Evolutionary conservation across 1,139 yeast genomes (phyloP).

Genomic region (Sugiyamaella pinicola): DNA sequence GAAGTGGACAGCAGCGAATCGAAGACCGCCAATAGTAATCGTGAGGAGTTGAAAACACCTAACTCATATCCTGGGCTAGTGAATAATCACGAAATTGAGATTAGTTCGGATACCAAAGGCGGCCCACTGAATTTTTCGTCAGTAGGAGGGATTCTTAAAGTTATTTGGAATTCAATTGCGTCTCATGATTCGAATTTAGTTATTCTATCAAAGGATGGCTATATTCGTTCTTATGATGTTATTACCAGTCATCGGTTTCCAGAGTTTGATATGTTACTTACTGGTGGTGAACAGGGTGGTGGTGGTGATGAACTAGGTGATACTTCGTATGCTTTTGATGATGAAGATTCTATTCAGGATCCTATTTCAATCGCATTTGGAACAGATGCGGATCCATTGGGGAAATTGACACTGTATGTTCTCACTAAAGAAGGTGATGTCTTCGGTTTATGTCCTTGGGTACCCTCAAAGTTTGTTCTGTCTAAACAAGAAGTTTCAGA

Average conservation of each 20-base stretch:
- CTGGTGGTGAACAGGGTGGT: conserved; percentile 23
- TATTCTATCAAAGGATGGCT: conserved; percentile 44
- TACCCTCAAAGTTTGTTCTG: conserved; percentile 49
- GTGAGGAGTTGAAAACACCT: background rate
- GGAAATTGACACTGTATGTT: conserved; percentile 51
- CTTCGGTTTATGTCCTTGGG: conserved; percentile 57
- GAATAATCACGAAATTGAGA: background rate
- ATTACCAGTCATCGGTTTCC: conserved; percentile 37
- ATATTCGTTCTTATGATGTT: conserved; percentile 45
- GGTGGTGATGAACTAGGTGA: background rate
- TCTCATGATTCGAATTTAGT: conserved; percentile 47
- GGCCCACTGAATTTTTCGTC: background rate
- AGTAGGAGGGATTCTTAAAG: conserved; percentile 32
- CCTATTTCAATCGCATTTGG: conserved; percentile 54
- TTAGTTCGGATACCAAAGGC: background rate
- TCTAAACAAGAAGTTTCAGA: conserved; percentile 42
- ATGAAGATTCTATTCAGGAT: conserved; percentile 27
- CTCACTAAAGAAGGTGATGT: conserved; percentile 57
- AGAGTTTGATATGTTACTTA: conserved; percentile 22
- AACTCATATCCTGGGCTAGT: conserved; percentile 1
- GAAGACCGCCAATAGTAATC: too few relatives aligned
- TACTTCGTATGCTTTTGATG: conserved; percentile 4
- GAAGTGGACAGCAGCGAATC: conserved; percentile 11
- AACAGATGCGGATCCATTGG: conserved; percentile 42
- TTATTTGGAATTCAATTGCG: conserved; percentile 51